Conservation (phyloP, 257 asterid genomes). For the Ocimum tenuiflorum region DNA sequence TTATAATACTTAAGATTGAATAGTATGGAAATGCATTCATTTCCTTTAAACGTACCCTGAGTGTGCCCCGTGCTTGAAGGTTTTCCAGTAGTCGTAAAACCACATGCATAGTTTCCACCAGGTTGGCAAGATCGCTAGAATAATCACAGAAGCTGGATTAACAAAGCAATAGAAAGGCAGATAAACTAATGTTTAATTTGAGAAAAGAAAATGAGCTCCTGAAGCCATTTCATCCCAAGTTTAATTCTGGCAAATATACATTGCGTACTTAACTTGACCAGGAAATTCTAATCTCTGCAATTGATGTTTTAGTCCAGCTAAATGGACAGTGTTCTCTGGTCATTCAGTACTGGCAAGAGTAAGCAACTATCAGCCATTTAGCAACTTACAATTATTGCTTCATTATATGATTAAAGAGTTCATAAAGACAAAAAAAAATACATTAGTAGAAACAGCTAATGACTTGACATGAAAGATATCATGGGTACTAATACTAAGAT, state of each 20-base stretch:
- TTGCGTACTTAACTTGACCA: background rate
- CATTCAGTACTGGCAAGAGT: background rate
- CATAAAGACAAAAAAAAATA: background rate
- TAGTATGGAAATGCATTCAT: too few relatives aligned
- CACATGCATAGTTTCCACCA: constrained; percentile 78
- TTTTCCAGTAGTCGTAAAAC: constrained; percentile 72
- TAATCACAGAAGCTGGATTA: constrained; percentile 26
- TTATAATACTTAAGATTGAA: too few relatives aligned
- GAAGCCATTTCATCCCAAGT: background rate
- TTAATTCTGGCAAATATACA: background rate
- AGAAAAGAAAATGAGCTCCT: background rate
- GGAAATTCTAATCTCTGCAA: background rate
- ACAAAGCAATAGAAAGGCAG: background rate
- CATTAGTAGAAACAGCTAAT: background rate
- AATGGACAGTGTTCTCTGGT: background rate
- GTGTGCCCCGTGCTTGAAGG: constrained; percentile 78
- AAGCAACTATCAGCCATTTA: background rate
- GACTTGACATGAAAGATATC: background rate
- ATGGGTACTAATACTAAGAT: background rate
- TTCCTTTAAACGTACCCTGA: constrained; percentile 72
- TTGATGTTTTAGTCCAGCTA: background rate
- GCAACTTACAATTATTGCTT: background rate
- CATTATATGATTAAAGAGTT: background rate
- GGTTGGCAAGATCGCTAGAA: constrained; percentile 81
- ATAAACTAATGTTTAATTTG: background rate